Base-by-base conservation (phyloP, 345 rosid species). In the Carallia pectinifolia region DNA sequence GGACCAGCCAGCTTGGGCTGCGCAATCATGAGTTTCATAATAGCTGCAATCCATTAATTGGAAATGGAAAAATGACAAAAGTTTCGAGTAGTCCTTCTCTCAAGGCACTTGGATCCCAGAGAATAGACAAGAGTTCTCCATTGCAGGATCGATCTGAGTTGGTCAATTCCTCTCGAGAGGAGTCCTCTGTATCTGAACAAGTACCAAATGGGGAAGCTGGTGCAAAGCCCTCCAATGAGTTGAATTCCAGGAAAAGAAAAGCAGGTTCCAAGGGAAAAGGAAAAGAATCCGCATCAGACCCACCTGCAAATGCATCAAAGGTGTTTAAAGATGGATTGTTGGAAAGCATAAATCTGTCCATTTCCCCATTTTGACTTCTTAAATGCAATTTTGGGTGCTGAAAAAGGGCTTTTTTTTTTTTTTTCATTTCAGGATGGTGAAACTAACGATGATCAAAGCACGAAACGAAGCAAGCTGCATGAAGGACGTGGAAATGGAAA, bases 61-160 rank as follows among this genome's bases (percentile, higher is more conserved):
- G 62, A 13, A 85, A 80, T 65, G 85, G 67, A 64, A 87, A 78
- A 39, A 30, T 89, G 63, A 7, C 85, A 31, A 87, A 97, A 68
- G 87, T 90, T 64, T 84, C 87, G 2, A 93, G 91, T 62, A 89
- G 79, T 48, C 89, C 93, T 12, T 76, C 87, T 38, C 78, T 89
- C 36, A 77, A 83, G 62, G 81, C 76, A 12, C 17, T 66, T 16
- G 81, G 77, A 74, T 80, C 82, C 67, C 87, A 68, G 44, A 62
- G 58, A 37, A 75, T 73, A 17, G 73, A 65, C 71, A 79, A 65
- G 53, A 68, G 38, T 59, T 69, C 79, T 17, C 68, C 73, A 19
- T 66, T 55, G 34, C 72, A 60, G 74, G 82, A 78, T 65, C 71
- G 70, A 69, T 76, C 75, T 19, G 83, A 82, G 64, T 38, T 81